Base-by-base conservation (phyloP, 257 asterid genomes). In the Rehmannia glutinosa region DNA sequence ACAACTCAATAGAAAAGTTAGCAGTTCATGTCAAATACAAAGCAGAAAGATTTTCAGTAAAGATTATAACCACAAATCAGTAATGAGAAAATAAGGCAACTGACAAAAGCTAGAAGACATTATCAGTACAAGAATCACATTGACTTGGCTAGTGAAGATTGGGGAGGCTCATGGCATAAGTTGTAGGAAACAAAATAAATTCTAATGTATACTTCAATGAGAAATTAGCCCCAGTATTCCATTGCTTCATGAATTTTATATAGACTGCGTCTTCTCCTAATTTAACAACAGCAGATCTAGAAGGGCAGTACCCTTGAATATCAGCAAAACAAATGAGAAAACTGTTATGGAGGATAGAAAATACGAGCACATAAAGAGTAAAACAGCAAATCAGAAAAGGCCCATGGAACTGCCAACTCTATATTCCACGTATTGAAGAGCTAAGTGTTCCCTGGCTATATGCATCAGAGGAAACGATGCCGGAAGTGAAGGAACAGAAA, bases 221-320 rank as follows among this genome's bases (percentile, higher is more conserved):
- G 83, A 86, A 93, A 80, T 93, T 90, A 73, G 91, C 96, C 70
- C 97, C 97, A 61, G 79, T 81, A 55, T 94, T 94, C 99, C 99
- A 94, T 51, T 85, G 97, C 83, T 85, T 94, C 87, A 88, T 80
- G 80, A 94, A 94, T 71, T 91, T 97, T 61, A 78, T 28, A 79
- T 82, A 91, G 66, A 89, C 95, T 70, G 83, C 82, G 74, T 94
- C 96, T 38, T 83, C 80, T 15, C 97, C 91, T 46, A 94, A 79
- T 80, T 84, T 94, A 64, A 82, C 81, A 56, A 84, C 91, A 33
- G 84, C 88, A 47, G 83, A 72, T 71, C 89, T 83, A 69, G 96
- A 81, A 75, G 85, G 83, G 54, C 90, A 88, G 72, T 82, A 83
- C 68, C 96, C 98, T 91, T 64, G 66, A 76, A 78, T 56, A 64